A percentile compares a stretch with the other conserved stretches of the same genome.
Evolutionary conservation across 176 grass and related monocot species (phyloP).

Genomic region (Guadua angustifolia): DNA sequence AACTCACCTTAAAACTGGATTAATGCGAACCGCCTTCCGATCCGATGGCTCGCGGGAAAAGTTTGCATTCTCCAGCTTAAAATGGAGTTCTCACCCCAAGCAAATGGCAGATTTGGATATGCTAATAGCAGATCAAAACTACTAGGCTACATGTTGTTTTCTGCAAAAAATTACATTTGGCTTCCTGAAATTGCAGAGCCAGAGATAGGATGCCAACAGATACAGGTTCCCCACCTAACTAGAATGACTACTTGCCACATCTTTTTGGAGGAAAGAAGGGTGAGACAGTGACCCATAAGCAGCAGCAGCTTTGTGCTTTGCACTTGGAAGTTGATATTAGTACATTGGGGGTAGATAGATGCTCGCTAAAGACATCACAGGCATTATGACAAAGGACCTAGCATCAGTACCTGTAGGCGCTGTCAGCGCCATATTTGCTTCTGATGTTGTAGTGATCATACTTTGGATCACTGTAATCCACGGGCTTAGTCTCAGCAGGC

Average conservation of each 20-base stretch:
- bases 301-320: conserved; percentile 35
- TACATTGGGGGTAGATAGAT: neutral
- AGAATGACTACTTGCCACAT: neutral
- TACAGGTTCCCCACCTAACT: conserved; percentile 27
- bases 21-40: neutral
- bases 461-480: conserved; percentile 60
- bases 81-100: neutral
- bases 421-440: conserved; percentile 72
- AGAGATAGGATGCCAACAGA: conserved; percentile 21
- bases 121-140: neutral
- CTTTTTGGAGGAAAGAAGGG: conserved; percentile 27
- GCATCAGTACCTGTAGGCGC: conserved; percentile 71
- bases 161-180: conserved; percentile 38
- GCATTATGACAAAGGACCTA: neutral
- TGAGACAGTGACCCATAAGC: conserved; percentile 13
- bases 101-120: neutral
- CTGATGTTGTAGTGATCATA: conserved; percentile 80
- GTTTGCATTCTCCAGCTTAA: neutral
- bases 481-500: conserved; percentile 47
- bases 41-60: neutral
- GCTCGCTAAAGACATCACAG: neutral
- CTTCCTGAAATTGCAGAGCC: neutral
- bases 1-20: neutral
- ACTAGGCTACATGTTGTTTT: conserved; percentile 39
- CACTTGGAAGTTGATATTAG: neutral